A percentile compares a stretch with the other conserved stretches of the same genome.
Evolutionary conservation across 306 rosid species (phyloP).

Genomic region (Biancaea sappan): DNA sequence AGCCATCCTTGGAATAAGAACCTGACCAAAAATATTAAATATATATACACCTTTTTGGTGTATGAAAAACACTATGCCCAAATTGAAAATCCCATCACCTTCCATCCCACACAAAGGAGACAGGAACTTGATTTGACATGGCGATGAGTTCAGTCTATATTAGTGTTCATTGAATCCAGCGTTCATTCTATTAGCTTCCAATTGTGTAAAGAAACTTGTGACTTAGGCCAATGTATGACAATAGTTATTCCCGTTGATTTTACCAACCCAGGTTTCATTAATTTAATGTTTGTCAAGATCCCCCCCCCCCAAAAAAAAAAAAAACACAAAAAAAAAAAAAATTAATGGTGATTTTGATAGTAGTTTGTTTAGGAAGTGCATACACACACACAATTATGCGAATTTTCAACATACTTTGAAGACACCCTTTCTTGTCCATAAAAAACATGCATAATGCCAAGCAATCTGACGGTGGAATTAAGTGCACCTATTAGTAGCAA

Average conservation of each 20-base stretch:
- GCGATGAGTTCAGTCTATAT: background rate
- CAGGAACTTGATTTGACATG: constrained; percentile 2
- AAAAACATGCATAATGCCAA: background rate
- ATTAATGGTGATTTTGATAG: background rate
- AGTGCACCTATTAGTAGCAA: background rate
- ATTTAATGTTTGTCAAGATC: background rate
- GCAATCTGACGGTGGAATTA: background rate
- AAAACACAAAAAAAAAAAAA: no score
- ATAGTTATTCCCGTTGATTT: background rate
- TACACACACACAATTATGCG: background rate
- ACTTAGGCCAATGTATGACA: background rate
- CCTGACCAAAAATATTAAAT: background rate
- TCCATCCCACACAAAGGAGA: constrained; percentile 17
- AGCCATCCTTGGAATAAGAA: background rate
- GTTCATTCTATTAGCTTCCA: no score
- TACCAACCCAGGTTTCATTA: background rate
- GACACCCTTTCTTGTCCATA: background rate
- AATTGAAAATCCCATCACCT: background rate
- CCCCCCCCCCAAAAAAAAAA: no score
- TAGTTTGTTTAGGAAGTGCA: background rate
- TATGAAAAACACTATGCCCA: background rate
- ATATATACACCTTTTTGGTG: background rate
- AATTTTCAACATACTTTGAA: background rate
- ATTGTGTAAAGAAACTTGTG: background rate
- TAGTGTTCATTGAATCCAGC: no score